These are phyloP conservation scores for Kwoniella shandongensis DNA, from an alignment of 768 basidiomycete species.

Conservation along the genomic window DNA sequence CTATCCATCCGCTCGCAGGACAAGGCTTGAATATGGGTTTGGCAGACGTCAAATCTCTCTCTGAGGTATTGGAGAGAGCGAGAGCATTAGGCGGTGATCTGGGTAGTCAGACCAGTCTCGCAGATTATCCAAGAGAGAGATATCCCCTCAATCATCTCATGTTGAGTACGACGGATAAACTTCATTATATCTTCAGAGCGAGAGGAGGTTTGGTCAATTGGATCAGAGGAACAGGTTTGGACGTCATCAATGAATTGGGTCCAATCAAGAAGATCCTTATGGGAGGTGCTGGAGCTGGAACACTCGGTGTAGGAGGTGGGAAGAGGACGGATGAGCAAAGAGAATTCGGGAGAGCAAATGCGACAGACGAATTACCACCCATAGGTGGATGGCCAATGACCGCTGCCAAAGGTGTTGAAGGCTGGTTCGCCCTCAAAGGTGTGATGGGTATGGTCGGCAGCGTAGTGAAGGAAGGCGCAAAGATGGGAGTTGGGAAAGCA, in stretches of 20 bases:
- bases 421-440: slow-evolving; percentile 43
- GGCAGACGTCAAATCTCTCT: slow-evolving; percentile 73
- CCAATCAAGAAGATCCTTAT: slow-evolving; percentile 79
- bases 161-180: slow-evolving; percentile 80
- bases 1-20: slow-evolving; percentile 89
- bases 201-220: slow-evolving; percentile 72
- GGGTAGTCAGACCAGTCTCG: slow-evolving; percentile 73
- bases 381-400: slow-evolving; percentile 32
- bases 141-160: slow-evolving; percentile 84
- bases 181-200: slow-evolving; percentile 80
- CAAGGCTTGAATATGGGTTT: slow-evolving; percentile 96
- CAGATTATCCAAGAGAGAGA: slow-evolving; percentile 73
- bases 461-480: slow-evolving; percentile 15
- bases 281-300: slow-evolving; percentile 67
- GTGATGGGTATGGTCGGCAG: slow-evolving; percentile 34
- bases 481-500: slow-evolving; percentile 15
- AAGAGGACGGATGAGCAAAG: slow-evolving; percentile 9
- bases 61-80: slow-evolving; percentile 64
- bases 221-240: slow-evolving; percentile 81
- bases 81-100: slow-evolving; percentile 73
- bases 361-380: slow-evolving; percentile 6
- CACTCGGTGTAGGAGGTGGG: neutral
- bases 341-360: slow-evolving; percentile 28
- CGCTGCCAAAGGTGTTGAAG: slow-evolving; percentile 44
- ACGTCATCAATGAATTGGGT: slow-evolving; percentile 86